Conservation (phyloP, 306 rosid species). For the Vigna mungo region DNA sequence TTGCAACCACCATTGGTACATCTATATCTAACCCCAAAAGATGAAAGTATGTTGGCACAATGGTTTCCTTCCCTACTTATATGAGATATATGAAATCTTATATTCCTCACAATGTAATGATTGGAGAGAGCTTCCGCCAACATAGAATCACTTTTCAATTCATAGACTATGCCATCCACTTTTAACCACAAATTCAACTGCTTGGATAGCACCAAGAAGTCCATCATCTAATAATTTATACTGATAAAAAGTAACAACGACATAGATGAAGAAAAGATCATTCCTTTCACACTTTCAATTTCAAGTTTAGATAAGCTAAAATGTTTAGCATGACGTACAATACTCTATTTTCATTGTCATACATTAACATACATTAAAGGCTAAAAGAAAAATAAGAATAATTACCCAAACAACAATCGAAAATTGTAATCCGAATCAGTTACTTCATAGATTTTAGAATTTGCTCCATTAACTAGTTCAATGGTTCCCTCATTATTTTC, state of each 20-base stretch:
- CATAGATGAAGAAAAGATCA: neutral
- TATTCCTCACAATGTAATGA: too few species aligned
- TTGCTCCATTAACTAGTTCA: constrained; percentile 70
- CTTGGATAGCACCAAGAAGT: neutral
- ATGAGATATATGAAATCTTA: too few species aligned
- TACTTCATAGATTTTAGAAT: constrained; percentile 69
- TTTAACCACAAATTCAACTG: too few species aligned
- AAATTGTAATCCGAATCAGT: constrained; percentile 81
- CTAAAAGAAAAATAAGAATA: constrained; percentile 23
- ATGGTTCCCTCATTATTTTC: constrained; percentile 79
- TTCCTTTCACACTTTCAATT: constrained; percentile 4
- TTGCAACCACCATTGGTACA: too few species aligned
- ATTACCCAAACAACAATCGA: constrained; percentile 88
- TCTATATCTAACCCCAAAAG: too few species aligned
- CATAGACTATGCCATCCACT: too few species aligned
- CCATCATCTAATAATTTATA: constrained; percentile 25
- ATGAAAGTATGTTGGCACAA: too few species aligned
- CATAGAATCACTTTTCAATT: too few species aligned
- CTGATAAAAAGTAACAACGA: constrained; percentile 8
- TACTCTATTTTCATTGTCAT: constrained; percentile 26
- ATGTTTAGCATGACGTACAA: constrained; percentile 34
- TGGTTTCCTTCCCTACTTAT: too few species aligned
- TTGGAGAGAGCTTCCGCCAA: too few species aligned
- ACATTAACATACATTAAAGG: constrained; percentile 40
- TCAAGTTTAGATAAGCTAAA: constrained; percentile 10